These are phyloP conservation scores for Saccharomyces pastorianus DNA, from an alignment of 1,139 yeast genomes.

Conservation along the genomic window DNA sequence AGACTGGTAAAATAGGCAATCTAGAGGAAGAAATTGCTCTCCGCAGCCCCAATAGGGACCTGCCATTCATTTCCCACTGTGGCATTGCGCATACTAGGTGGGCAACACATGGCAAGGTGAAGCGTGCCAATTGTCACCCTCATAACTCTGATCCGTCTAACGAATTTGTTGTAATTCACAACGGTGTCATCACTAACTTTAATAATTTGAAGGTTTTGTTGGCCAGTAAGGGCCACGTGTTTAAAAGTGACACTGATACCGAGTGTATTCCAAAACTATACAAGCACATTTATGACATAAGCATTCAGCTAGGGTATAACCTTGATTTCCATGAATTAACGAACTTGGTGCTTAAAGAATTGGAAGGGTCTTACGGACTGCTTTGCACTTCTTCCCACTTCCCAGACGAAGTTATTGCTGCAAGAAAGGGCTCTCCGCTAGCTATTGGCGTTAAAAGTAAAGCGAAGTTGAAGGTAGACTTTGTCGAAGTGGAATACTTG, in stretches of 20 bases:
- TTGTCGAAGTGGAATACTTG: constrained; percentile 95
- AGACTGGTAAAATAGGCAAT: constrained; percentile 84
- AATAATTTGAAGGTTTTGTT: constrained; percentile 81
- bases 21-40: constrained; percentile 60
- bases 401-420: constrained; percentile 94
- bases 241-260: constrained; percentile 93
- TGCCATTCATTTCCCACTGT: constrained; percentile 73
- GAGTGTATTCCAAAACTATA: constrained; percentile 95
- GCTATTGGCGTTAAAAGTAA: constrained; percentile 96
- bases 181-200: constrained; percentile 96
- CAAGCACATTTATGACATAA: constrained; percentile 81
- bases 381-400: constrained; percentile 84
- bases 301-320: constrained; percentile 55
- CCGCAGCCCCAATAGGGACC: constrained; percentile 48
- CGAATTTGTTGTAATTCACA: constrained; percentile 90
- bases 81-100: constrained; percentile 99
- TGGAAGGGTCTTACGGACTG: constrained; percentile 96
- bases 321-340: constrained; percentile 87
- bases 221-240: constrained; percentile 60
- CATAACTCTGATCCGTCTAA: constrained; percentile 78
- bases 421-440: constrained; percentile 96
- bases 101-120: constrained; percentile 99
- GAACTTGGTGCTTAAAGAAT: constrained; percentile 83
- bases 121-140: constrained; percentile 84
- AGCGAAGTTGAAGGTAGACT: constrained; percentile 88